phyloP scores from a whole-genome alignment of 2,329 filamentous ascomycete genomes.

The Trichoderma sp. region DNA sequence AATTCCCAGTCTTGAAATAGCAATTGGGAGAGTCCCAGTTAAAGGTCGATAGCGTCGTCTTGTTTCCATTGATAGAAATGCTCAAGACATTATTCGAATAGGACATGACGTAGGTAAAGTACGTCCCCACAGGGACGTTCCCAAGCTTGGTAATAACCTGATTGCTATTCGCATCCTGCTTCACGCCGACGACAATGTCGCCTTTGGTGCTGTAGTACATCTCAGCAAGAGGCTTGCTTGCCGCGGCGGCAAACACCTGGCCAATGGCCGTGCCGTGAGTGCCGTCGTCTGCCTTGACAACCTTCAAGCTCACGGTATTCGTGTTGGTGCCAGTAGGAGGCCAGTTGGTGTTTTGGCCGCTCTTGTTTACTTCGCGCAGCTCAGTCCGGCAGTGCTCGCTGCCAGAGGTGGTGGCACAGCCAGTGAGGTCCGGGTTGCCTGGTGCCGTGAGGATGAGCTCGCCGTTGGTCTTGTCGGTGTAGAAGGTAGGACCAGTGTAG shows the following conservation, averaged over 20 bases:
- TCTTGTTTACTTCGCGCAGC: constrained; percentile 39
- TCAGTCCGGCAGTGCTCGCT: constrained; percentile 47
- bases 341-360: constrained; percentile 37
- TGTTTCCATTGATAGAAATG: constrained; percentile 36
- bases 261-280: constrained; percentile 39
- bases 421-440: constrained; percentile 36
- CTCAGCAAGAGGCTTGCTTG: constrained; percentile 43
- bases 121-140: constrained; percentile 36
- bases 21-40: constrained; percentile 35
- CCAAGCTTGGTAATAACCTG: constrained; percentile 38
- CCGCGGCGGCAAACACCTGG: constrained; percentile 42
- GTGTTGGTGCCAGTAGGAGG: constrained; percentile 23
- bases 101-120: constrained; percentile 42
- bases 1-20: constrained; percentile 44
- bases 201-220: constrained; percentile 42
- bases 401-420: constrained; percentile 43
- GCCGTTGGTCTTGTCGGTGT: constrained; percentile 38
- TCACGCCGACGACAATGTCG: constrained; percentile 40
- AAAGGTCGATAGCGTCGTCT: constrained; percentile 34
- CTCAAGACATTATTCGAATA: constrained; percentile 40
- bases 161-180: constrained; percentile 33
- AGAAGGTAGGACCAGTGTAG: constrained; percentile 40
- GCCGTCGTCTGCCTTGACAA: constrained; percentile 41
- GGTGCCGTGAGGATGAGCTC: constrained; percentile 44
- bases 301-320: constrained; percentile 30